A percentile compares a stretch with the other conserved stretches of the same genome.
Evolutionary conservation across 2,329 filamentous ascomycete species (phyloP).

Genomic region (Fusarium euwallaceae): DNA sequence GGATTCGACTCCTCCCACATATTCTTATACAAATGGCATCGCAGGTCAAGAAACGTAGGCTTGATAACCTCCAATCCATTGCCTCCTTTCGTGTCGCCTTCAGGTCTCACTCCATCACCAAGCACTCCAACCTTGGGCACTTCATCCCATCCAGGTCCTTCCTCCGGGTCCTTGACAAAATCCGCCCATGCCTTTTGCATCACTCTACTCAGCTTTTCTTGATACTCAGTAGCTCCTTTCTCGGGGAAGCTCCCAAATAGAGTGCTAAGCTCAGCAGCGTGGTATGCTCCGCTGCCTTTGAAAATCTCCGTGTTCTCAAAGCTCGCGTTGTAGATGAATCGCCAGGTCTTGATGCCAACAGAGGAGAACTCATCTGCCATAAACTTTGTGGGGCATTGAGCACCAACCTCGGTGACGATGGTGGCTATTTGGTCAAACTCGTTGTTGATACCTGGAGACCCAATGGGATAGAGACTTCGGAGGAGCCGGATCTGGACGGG

Average conservation of each 20-base stretch:
- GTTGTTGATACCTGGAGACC: constrained; percentile 25
- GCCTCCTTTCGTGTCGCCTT: neutral
- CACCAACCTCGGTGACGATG: constrained; percentile 39
- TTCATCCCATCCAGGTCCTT: constrained; percentile 44
- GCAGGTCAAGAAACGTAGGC: constrained; percentile 9
- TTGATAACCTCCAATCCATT: constrained; percentile 13
- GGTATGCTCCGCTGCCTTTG: constrained; percentile 58
- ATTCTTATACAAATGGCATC: constrained; percentile 18
- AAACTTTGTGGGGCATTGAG: constrained; percentile 38
- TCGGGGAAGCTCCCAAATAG: constrained; percentile 55
- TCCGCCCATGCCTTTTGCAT: constrained; percentile 49
- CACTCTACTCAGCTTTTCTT: constrained; percentile 30
- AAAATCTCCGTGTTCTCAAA: constrained; percentile 60
- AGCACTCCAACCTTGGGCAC: constrained; percentile 42
- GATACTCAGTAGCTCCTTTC: constrained; percentile 35
- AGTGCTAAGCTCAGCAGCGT: constrained; percentile 60
- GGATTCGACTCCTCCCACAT: constrained; percentile 8
- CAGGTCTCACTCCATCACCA: constrained; percentile 39
- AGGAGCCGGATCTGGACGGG: constrained; percentile 10
- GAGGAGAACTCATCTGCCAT: constrained; percentile 50
- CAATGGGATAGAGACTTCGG: constrained; percentile 30
- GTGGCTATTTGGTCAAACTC: constrained; percentile 35
- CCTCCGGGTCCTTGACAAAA: constrained; percentile 45
- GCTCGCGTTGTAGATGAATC: constrained; percentile 62
- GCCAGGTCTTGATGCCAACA: constrained; percentile 56